A percentile compares a stretch with the other conserved stretches of the same genome.
Evolutionary conservation across 2,329 filamentous ascomycete genomes (phyloP).

Genomic region (Cladosporium velox): DNA sequence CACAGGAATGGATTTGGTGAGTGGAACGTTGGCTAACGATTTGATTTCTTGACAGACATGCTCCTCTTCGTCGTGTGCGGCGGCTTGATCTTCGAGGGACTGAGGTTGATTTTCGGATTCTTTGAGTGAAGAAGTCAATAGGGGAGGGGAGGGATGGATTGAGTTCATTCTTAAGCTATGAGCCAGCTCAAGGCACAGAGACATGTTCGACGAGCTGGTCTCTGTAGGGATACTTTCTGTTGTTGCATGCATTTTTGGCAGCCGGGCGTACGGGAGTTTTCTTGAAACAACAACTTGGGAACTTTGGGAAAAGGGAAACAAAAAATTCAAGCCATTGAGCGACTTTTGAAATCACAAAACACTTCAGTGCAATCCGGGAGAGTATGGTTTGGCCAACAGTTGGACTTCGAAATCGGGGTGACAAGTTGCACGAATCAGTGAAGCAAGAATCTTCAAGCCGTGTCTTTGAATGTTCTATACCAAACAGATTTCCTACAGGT

Average conservation of each 20-base stretch:
- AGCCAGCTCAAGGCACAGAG: no score
- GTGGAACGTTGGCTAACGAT: no score
- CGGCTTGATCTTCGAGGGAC: constrained; percentile 60
- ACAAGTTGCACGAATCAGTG: not conserved
- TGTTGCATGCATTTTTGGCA: not conserved
- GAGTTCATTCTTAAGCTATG: no score
- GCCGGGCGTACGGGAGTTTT: not conserved
- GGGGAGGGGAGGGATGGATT: not conserved
- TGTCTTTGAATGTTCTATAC: not conserved
- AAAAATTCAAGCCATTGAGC: not conserved
- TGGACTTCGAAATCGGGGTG: not conserved
- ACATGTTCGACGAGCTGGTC: not conserved
- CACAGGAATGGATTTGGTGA: no score
- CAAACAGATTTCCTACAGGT: not conserved
- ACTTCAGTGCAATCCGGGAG: not conserved
- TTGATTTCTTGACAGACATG: no score
- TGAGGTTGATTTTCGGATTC: constrained; percentile 49
- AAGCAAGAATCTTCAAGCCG: not conserved
- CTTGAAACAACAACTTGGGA: not conserved
- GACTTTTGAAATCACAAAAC: not conserved
- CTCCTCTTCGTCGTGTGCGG: constrained; percentile 66
- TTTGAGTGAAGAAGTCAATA: not conserved
- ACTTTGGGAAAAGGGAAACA: not conserved
- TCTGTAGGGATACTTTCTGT: not conserved
- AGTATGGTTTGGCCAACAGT: no score